phyloP scores from a whole-genome alignment of 2,329 filamentous ascomycete genomes.

The Diaporthe batatas region DNA sequence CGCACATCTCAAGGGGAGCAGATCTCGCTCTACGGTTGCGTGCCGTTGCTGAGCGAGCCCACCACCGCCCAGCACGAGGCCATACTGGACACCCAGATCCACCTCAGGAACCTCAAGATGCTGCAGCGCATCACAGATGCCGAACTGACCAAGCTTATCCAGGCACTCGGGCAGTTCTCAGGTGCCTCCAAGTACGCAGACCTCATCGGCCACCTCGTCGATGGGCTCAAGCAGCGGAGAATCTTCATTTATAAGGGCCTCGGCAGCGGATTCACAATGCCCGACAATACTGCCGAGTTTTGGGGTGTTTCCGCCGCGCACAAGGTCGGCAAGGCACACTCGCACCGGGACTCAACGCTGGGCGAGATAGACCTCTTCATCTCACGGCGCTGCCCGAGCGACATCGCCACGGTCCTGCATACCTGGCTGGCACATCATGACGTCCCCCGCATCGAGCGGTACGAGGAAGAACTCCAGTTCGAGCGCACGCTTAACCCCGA shows the following conservation, averaged over 20 bases:
- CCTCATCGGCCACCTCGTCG: slow-evolving; percentile 48
- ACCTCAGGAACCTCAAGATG: slow-evolving; percentile 51
- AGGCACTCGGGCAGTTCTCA: slow-evolving; percentile 45
- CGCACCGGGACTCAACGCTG: slow-evolving; percentile 39
- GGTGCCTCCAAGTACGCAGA: slow-evolving; percentile 41
- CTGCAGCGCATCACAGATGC: slow-evolving; percentile 49
- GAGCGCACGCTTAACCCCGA: slow-evolving; percentile 43
- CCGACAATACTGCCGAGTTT: slow-evolving; percentile 49
- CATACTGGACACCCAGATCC: slow-evolving; percentile 50
- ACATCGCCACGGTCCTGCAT: slow-evolving; percentile 52
- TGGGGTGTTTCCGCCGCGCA: slow-evolving; percentile 51
- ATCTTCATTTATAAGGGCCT: slow-evolving; percentile 52
- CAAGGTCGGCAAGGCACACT: slow-evolving; percentile 17
- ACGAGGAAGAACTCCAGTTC: slow-evolving; percentile 50
- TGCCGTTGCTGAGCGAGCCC: slow-evolving; percentile 49
- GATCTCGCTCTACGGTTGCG: slow-evolving; percentile 49
- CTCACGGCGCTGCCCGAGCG: slow-evolving; percentile 51
- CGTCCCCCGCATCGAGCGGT: slow-evolving; percentile 50
- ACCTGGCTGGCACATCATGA: slow-evolving; percentile 55
- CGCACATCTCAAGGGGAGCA: slow-evolving; percentile 47
- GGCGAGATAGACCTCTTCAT: slow-evolving; percentile 52
- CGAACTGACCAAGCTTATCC: slow-evolving; percentile 48
- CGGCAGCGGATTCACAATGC: slow-evolving; percentile 52
- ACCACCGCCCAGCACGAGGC: slow-evolving; percentile 49
- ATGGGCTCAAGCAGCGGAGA: slow-evolving; percentile 47